phyloP scores from a whole-genome alignment of 169 alveolate species.

The Eimeria falciformis region DNA sequence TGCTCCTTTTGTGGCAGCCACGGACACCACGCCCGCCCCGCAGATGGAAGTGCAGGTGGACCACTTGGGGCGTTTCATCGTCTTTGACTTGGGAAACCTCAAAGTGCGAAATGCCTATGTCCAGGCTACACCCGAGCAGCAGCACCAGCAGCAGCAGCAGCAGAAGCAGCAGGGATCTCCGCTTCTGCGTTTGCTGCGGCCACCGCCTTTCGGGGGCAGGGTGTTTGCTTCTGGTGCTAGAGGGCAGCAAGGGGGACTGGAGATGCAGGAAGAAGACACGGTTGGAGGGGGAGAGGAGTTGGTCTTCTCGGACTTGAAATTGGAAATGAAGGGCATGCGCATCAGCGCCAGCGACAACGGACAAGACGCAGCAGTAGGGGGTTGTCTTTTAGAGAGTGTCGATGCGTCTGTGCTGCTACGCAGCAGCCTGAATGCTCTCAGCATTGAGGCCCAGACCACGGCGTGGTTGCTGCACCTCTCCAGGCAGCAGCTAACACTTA shows the following conservation, averaged over 20 bases:
- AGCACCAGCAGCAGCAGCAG: not conserved
- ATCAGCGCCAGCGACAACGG: conserved; percentile 70
- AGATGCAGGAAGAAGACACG: not conserved
- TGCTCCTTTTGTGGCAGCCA: not conserved
- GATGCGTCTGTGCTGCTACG: conserved; percentile 63
- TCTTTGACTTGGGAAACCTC: conserved; percentile 83
- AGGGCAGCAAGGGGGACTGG: not conserved
- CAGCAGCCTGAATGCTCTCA: not conserved
- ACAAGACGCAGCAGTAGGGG: conserved; percentile 49
- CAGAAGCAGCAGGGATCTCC: conserved; percentile 24
- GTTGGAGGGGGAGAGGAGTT: not conserved
- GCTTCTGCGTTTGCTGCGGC: conserved; percentile 26
- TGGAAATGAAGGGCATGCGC: conserved; percentile 72
- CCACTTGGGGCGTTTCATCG: conserved; percentile 81
- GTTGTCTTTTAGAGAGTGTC: conserved; percentile 69
- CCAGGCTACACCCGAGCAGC: conserved; percentile 41
- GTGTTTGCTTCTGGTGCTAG: not conserved
- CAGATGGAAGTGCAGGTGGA: conserved; percentile 78
- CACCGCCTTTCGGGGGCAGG: not conserved
- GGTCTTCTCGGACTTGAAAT: conserved; percentile 24
- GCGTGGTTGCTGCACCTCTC: conserved; percentile 70
- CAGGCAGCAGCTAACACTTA: conserved; percentile 70
- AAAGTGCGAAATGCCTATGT: conserved; percentile 81
- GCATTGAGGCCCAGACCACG: conserved; percentile 68
- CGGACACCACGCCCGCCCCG: not conserved